phyloP scores from a whole-genome alignment of 169 alveolate genomes.

The Perkinsus olseni region DNA sequence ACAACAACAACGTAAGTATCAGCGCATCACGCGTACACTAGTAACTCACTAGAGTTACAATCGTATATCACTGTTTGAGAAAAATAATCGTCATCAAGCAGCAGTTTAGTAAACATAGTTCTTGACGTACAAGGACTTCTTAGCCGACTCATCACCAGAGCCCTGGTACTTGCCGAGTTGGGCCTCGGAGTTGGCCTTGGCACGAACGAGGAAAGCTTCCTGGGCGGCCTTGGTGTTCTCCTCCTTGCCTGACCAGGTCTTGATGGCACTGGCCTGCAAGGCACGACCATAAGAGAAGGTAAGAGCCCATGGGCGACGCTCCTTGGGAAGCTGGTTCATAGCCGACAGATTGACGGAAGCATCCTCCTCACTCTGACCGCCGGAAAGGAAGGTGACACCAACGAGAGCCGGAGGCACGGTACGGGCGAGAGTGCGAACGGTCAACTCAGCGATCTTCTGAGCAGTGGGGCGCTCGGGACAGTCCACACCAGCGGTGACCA shows the following conservation, averaged over 20 bases:
- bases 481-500: conserved; percentile 95
- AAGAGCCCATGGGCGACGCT: conserved; percentile 80
- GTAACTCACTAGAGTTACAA: not conserved
- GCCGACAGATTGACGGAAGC: conserved; percentile 91
- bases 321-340: conserved; percentile 71
- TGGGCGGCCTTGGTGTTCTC: conserved; percentile 90
- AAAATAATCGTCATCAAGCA: not conserved
- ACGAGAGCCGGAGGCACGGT: conserved; percentile 93
- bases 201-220: conserved; percentile 81
- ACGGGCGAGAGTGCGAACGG: conserved; percentile 85
- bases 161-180: conserved; percentile 73
- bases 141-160: conserved; percentile 33
- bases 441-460: conserved; percentile 84
- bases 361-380: conserved; percentile 97
- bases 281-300: conserved; percentile 99
- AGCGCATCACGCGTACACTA: not conserved
- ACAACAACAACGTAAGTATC: not conserved
- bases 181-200: conserved; percentile 95
- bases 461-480: conserved; percentile 74
- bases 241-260: conserved; percentile 94
- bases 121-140: conserved; percentile 31
- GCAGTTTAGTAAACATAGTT: conserved; percentile 23
- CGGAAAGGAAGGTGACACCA: conserved; percentile 96
- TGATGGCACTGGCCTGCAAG: conserved; percentile 85
- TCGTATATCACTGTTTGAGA: not conserved